These are phyloP conservation scores for Mycena maculata DNA, from an alignment of 768 basidiomycete species.

Conservation along the genomic window DNA sequence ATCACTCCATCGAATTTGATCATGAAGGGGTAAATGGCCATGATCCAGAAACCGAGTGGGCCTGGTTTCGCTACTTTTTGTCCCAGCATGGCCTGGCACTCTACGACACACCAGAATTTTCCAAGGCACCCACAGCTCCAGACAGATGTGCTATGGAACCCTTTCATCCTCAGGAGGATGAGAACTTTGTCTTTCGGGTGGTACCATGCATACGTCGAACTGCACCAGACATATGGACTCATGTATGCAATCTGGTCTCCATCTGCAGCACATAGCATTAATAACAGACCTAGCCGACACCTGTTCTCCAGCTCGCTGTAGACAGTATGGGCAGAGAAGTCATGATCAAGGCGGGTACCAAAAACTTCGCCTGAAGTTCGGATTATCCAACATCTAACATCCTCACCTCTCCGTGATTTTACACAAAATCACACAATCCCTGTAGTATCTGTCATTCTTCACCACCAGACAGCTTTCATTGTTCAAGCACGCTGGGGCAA, in stretches of 20 bases:
- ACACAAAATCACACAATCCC: slow-evolving; percentile 16
- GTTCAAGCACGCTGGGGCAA: slow-evolving; percentile 8
- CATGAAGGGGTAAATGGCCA: not conserved
- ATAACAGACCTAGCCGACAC: not conserved
- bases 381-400: not conserved
- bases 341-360: slow-evolving; percentile 11
- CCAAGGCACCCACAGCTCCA: not conserved
- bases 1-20: too few species aligned
- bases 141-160: not conserved
- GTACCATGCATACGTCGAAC: not conserved
- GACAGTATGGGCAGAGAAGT: not conserved
- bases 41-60: not conserved
- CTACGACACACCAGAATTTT: not conserved
- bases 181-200: not conserved
- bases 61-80: not conserved
- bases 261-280: too few species aligned
- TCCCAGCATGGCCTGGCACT: not conserved
- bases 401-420: not conserved
- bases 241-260: not conserved
- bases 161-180: slow-evolving; percentile 7
- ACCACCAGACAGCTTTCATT: not conserved
- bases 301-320: not conserved
- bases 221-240: not conserved
- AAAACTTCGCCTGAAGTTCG: not conserved
- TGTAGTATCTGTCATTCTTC: not conserved